A percentile compares a stretch with the other conserved stretches of the same genome.
Conservation (phyloP, 148 eudicot species). For the Euryodendron excelsum region DNA sequence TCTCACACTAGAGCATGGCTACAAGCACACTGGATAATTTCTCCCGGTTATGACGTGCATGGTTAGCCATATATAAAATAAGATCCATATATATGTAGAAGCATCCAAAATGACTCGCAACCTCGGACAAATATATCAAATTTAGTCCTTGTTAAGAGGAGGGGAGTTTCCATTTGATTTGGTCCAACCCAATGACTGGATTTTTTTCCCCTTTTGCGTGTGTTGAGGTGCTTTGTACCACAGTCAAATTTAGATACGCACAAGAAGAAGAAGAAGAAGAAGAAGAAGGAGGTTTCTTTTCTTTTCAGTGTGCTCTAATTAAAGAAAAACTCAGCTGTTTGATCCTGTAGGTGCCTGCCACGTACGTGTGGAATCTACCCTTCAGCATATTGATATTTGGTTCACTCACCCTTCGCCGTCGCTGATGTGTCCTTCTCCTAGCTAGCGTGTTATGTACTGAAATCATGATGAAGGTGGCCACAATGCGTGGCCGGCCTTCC, state of each 20-base stretch:
- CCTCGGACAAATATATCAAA: no score
- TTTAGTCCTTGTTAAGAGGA: no score
- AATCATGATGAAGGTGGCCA: no score
- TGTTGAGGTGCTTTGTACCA: neutral
- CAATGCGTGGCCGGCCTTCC: no score
- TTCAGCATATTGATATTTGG: no score
- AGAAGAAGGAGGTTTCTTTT: neutral
- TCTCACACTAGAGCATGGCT: no score
- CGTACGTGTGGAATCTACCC: neutral
- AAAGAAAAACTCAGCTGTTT: neutral
- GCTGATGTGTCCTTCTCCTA: no score
- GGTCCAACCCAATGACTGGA: slow-evolving; percentile 6
- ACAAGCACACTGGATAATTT: no score
- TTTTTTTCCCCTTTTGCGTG: slow-evolving; percentile 12
- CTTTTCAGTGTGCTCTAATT: no score
- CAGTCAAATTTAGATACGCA: neutral
- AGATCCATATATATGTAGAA: slow-evolving; percentile 6
- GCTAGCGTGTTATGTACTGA: no score
- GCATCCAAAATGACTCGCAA: slow-evolving; percentile 6
- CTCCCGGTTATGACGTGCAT: no score
- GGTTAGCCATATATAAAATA: neutral
- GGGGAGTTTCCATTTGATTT: no score
- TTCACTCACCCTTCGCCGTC: neutral
- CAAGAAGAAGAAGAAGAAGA: neutral
- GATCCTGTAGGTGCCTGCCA: neutral